Percentiles rank a stretch among this genome's conserved stretches.
Evolutionary conservation across 2,329 filamentous ascomycete genomes (phyloP).

Genomic region (Rhinocladiella similis): DNA sequence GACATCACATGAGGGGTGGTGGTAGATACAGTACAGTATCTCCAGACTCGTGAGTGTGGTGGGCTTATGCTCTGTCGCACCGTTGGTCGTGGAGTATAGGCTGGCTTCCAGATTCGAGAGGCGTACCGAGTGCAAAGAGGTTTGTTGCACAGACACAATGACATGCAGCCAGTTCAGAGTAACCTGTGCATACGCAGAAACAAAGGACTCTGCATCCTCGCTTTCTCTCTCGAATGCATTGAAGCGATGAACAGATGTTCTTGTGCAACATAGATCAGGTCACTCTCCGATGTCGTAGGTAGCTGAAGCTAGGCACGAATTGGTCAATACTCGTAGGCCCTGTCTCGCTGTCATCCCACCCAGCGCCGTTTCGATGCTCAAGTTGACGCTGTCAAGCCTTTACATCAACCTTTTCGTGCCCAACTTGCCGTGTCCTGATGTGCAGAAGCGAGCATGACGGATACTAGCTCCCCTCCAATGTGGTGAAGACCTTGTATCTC

Average conservation of each 20-base stretch:
- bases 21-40: not conserved
- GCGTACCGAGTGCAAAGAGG: not conserved
- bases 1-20: not conserved
- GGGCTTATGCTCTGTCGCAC: not conserved
- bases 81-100: not conserved
- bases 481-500: not conserved
- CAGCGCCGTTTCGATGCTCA: not conserved
- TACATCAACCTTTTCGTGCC: not conserved
- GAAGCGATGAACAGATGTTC: slow-evolving; percentile 3
- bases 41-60: not conserved
- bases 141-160: not conserved
- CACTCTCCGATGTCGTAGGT: not conserved
- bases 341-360: not conserved
- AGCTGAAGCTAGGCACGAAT: not conserved
- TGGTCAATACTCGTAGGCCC: not conserved
- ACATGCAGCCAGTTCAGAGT: not conserved
- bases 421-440: not conserved
- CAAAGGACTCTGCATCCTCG: slow-evolving; percentile 2
- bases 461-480: not conserved
- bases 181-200: not conserved
- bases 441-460: not conserved
- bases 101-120: not conserved
- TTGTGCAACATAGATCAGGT: not conserved
- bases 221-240: no score
- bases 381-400: not conserved